Conservation (phyloP, 441 rosid genomes). For the Biscutella laevigata region DNA sequence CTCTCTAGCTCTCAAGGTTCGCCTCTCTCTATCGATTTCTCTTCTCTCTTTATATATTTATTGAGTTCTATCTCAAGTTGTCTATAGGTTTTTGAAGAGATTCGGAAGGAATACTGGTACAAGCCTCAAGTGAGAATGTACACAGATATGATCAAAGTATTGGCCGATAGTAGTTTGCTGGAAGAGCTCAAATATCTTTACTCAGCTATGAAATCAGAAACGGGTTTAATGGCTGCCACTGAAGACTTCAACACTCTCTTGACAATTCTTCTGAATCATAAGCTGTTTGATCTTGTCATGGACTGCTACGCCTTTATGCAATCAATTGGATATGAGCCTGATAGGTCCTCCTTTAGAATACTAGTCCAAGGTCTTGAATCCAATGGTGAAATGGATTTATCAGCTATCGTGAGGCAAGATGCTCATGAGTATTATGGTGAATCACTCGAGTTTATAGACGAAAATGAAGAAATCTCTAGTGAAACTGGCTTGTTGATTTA, state of each 20-base stretch:
- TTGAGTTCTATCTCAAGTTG: background rate
- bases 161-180: slow-evolving; percentile 42
- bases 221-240: slow-evolving; percentile 37
- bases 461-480: slow-evolving; percentile 27
- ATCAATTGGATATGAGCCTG: slow-evolving; percentile 55
- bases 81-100: slow-evolving; percentile 58
- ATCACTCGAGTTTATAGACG: slow-evolving; percentile 41
- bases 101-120: slow-evolving; percentile 66
- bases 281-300: slow-evolving; percentile 39
- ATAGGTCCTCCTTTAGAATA: slow-evolving; percentile 43
- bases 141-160: slow-evolving; percentile 44
- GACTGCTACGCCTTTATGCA: slow-evolving; percentile 59
- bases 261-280: slow-evolving; percentile 36
- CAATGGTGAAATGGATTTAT: slow-evolving; percentile 34
- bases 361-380: slow-evolving; percentile 55
- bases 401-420: slow-evolving; percentile 41
- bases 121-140: slow-evolving; percentile 47
- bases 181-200: slow-evolving; percentile 39
- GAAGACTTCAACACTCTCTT: slow-evolving; percentile 47
- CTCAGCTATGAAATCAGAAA: slow-evolving; percentile 39
- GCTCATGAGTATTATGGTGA: slow-evolving; percentile 54
- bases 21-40: background rate
- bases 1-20: slow-evolving; percentile 54
- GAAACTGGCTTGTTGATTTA: slow-evolving; percentile 11
- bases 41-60: background rate